phyloP scores from a whole-genome alignment of 176 grass and related monocot genomes.

The Oryza brachyantha region DNA sequence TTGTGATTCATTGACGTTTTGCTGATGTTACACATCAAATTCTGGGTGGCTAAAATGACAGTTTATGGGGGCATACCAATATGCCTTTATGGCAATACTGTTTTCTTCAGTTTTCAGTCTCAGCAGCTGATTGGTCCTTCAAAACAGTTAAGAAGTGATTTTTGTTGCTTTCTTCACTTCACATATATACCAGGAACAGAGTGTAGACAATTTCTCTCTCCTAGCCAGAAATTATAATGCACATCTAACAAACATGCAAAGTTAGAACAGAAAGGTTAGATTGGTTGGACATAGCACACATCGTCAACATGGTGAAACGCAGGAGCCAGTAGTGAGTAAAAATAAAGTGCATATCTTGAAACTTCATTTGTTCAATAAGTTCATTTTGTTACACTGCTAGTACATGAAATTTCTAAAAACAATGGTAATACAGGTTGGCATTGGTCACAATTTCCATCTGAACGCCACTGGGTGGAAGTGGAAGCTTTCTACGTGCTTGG shows the following conservation, averaged over 20 bases:
- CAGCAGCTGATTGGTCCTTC: not conserved
- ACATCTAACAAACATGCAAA: not conserved
- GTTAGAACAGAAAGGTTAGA: not conserved
- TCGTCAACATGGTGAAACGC: not conserved
- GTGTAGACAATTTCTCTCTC: not conserved
- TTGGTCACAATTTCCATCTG: conserved; percentile 80
- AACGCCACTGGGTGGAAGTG: conserved; percentile 93
- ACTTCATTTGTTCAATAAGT: not conserved
- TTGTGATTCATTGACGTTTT: not conserved
- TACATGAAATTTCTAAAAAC: conserved; percentile 4
- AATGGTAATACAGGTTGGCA: conserved; percentile 56
- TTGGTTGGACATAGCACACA: not conserved
- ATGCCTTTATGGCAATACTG: not conserved
- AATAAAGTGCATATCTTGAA: not conserved
- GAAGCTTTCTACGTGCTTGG: conserved; percentile 87
- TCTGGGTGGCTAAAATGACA: not conserved
- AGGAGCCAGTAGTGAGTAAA: not conserved
- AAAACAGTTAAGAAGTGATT: not conserved
- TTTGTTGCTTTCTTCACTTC: not conserved
- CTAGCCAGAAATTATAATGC: not conserved
- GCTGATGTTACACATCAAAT: not conserved
- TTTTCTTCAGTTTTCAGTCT: not conserved
- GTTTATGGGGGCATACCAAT: not conserved
- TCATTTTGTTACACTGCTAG: not conserved
- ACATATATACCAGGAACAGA: not conserved